phyloP scores from a whole-genome alignment of 2,329 filamentous ascomycete species.

The Diaporthe australafricana region DNA sequence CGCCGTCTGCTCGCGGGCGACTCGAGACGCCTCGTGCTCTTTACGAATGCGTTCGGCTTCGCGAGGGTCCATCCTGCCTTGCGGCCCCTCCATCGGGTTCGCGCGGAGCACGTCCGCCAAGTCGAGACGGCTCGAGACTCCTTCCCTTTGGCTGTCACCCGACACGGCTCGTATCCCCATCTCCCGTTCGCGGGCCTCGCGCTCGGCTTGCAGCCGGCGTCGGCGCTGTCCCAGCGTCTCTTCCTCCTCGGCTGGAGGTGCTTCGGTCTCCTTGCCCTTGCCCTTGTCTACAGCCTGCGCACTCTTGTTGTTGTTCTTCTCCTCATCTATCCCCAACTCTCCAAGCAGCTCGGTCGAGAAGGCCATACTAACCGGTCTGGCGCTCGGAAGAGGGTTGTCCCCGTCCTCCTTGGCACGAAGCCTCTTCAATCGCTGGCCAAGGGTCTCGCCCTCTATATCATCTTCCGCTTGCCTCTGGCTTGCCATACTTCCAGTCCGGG shows the following conservation, averaged over 20 bases:
- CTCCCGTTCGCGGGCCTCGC: conserved; percentile 71
- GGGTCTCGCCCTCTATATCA: conserved; percentile 73
- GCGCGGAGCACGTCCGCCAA: conserved; percentile 69
- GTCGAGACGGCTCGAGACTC: conserved; percentile 58
- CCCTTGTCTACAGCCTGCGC: conserved; percentile 37
- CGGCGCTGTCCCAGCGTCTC: conserved; percentile 85
- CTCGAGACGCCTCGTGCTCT: conserved; percentile 54
- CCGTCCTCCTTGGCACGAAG: conserved; percentile 68
- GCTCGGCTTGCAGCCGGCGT: conserved; percentile 76
- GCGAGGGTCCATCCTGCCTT: conserved; percentile 50
- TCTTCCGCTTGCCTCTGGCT: conserved; percentile 51
- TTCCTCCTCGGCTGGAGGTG: conserved; percentile 64
- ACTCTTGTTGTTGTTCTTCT: conserved; percentile 50
- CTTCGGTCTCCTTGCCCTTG: conserved; percentile 45
- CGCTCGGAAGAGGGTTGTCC: conserved; percentile 59
- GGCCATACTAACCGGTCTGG: conserved; percentile 70
- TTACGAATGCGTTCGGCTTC: conserved; percentile 54
- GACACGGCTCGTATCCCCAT: conserved; percentile 52
- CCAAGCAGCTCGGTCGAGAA: conserved; percentile 78
- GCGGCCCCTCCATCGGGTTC: conserved; percentile 52
- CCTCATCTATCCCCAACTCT: conserved; percentile 68
- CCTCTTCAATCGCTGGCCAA: conserved; percentile 73
- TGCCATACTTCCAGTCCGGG: conserved; percentile 34
- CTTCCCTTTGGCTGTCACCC: conserved; percentile 41
- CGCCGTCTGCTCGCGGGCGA: conserved; percentile 56